A percentile compares a stretch with the other conserved stretches of the same genome.
Conservation (phyloP, 2,329 filamentous ascomycete genomes). For the Plectosphaerella cucumerina region DNA sequence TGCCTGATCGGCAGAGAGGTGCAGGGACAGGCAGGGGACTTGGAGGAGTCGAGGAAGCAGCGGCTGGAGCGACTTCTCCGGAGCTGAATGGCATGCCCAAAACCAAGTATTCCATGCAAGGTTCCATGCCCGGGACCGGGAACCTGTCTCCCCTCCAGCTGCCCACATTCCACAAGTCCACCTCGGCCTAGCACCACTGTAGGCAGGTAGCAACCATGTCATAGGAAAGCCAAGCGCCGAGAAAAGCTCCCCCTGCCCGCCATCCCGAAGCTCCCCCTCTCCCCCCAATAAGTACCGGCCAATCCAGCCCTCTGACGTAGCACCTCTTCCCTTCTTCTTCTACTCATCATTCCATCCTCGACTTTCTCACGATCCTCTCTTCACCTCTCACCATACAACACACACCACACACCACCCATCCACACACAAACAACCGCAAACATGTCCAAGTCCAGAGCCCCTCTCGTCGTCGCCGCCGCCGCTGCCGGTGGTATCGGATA, state of each 20-base stretch:
- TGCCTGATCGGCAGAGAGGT: no score
- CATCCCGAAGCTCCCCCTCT: neutral
- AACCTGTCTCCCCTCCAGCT: neutral
- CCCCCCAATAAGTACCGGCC: constrained; percentile 9
- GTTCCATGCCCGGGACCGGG: neutral
- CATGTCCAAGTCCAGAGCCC: constrained; percentile 44
- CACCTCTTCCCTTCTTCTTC: constrained; percentile 1
- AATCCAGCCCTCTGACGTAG: constrained; percentile 2
- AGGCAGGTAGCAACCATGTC: neutral
- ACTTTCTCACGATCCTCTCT: neutral
- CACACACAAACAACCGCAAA: constrained; percentile 12
- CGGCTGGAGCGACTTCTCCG: neutral
- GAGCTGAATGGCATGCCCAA: neutral
- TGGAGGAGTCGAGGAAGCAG: no score
- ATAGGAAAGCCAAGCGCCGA: neutral
- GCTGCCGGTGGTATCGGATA: constrained; percentile 71
- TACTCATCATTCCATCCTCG: constrained; percentile 4
- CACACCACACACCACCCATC: neutral
- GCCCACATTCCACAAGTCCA: no score
- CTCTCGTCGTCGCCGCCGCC: constrained; percentile 53
- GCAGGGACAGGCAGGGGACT: no score
- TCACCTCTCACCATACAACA: neutral
- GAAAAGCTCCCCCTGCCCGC: neutral
- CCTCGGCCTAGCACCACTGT: neutral
- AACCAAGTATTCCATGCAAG: neutral